Percentiles rank a stretch among this genome's conserved stretches.
These are phyloP conservation scores for Pleurotus tuber-regium DNA, from an alignment of 768 basidiomycete genomes.

Conservation along the genomic window DNA sequence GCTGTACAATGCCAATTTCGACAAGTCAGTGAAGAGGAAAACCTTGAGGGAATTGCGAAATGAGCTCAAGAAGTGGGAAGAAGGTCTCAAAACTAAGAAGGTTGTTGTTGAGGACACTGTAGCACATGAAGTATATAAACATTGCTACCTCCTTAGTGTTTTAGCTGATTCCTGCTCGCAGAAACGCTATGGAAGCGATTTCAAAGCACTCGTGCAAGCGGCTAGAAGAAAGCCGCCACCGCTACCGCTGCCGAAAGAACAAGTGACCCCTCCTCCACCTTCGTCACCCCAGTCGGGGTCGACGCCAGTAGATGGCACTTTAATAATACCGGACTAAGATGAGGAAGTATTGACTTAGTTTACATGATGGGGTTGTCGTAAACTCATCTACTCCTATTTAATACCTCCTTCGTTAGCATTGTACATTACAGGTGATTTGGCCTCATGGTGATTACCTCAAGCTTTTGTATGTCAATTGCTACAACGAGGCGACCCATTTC, in stretches of 20 bases:
- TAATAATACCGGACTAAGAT: not conserved
- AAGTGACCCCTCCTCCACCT: not conserved
- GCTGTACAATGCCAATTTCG: constrained; percentile 69
- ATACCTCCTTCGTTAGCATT: not conserved
- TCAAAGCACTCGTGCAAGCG: constrained; percentile 34
- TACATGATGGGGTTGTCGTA: not conserved
- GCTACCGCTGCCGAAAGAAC: not conserved
- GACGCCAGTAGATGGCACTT: not conserved
- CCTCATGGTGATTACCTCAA: not conserved
- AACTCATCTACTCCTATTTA: not conserved
- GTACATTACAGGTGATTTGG: not conserved
- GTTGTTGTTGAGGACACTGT: constrained; percentile 34
- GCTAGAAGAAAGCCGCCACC: constrained; percentile 26
- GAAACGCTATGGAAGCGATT: constrained; percentile 39
- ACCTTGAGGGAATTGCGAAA: constrained; percentile 41
- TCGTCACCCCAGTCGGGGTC: constrained; percentile 3
- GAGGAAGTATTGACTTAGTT: not conserved
- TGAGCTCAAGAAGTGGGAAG: constrained; percentile 62
- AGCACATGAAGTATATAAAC: constrained; percentile 35
- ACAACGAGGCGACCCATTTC: constrained; percentile 1
- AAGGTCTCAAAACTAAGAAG: constrained; percentile 40
- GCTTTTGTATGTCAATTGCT: not conserved
- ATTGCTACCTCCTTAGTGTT: no score
- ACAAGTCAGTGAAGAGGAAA: constrained; percentile 47
- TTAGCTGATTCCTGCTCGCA: no score